Evolutionary conservation across 306 rosid species (phyloP).

Genomic region (Betula pendula): DNA sequence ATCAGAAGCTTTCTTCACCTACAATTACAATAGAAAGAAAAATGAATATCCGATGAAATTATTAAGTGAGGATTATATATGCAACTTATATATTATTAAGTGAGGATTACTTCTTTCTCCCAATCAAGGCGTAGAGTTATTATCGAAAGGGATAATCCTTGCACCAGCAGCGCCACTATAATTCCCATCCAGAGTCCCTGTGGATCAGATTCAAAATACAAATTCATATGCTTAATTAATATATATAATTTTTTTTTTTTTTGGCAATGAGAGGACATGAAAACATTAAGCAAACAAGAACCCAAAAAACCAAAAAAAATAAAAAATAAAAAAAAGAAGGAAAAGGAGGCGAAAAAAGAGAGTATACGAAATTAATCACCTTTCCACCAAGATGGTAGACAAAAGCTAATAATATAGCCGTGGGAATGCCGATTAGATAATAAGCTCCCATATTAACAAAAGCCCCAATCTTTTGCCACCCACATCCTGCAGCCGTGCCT

Average conservation of each 20-base stretch:
- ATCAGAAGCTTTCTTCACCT: slow-evolving; percentile 39
- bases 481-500: slow-evolving; percentile 42
- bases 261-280: not conserved
- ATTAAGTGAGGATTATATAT: not conserved
- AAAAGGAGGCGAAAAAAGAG: not conserved
- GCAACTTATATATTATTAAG: too few relatives aligned
- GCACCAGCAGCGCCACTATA: slow-evolving; percentile 19
- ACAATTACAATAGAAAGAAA: slow-evolving; percentile 20
- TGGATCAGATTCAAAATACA: not conserved
- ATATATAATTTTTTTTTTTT: not conserved
- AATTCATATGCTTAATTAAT: not conserved
- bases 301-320: too few relatives aligned
- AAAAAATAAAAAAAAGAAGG: not conserved
- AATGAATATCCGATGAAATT: not conserved
- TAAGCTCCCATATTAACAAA: slow-evolving; percentile 42
- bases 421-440: slow-evolving; percentile 38
- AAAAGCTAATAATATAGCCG: slow-evolving; percentile 37
- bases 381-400: slow-evolving; percentile 40
- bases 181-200: slow-evolving; percentile 37
- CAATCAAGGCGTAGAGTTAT: slow-evolving; percentile 25
- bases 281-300: not conserved
- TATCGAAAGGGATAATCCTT: slow-evolving; percentile 17
- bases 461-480: slow-evolving; percentile 48
- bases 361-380: not conserved
- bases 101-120: slow-evolving; percentile 32